These are phyloP conservation scores for Monilinia fructigena DNA, from an alignment of 2,329 filamentous ascomycete genomes.

Conservation along the genomic window DNA sequence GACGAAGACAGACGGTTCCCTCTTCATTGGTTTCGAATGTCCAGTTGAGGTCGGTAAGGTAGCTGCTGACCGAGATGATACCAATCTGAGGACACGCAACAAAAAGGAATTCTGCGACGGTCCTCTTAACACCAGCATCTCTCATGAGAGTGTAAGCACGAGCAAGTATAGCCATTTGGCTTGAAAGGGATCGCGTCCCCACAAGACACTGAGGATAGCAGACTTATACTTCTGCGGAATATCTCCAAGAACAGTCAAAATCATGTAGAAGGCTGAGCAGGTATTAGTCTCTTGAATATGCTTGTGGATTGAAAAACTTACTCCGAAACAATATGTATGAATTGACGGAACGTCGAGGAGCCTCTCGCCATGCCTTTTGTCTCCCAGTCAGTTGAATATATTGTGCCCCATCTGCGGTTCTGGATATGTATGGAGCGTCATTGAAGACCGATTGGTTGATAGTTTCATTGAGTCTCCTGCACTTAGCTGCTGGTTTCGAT, in stretches of 20 bases:
- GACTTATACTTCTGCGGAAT: slow-evolving; percentile 33
- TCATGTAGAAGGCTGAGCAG: slow-evolving; percentile 24
- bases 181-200: slow-evolving; percentile 32
- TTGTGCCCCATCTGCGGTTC: neutral
- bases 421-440: neutral
- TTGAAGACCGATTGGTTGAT: neutral
- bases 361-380: neutral
- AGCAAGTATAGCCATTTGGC: slow-evolving; percentile 33
- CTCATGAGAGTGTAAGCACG: slow-evolving; percentile 32
- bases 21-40: slow-evolving; percentile 22
- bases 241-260: slow-evolving; percentile 2
- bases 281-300: neutral
- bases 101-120: slow-evolving; percentile 27
- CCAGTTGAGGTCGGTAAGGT: slow-evolving; percentile 32
- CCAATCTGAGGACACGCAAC: slow-evolving; percentile 30
- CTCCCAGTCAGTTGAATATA: neutral
- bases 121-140: slow-evolving; percentile 28
- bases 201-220: slow-evolving; percentile 27
- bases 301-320: slow-evolving; percentile 5
- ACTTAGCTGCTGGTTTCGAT: slow-evolving; percentile 3
- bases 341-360: slow-evolving; percentile 23
- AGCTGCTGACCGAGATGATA: slow-evolving; percentile 29
- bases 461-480: neutral
- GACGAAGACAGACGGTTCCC: slow-evolving; percentile 25
- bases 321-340: slow-evolving; percentile 31